These are phyloP conservation scores for Ilyonectria mors-panacis DNA, from an alignment of 2,329 filamentous ascomycete species.

Conservation along the genomic window DNA sequence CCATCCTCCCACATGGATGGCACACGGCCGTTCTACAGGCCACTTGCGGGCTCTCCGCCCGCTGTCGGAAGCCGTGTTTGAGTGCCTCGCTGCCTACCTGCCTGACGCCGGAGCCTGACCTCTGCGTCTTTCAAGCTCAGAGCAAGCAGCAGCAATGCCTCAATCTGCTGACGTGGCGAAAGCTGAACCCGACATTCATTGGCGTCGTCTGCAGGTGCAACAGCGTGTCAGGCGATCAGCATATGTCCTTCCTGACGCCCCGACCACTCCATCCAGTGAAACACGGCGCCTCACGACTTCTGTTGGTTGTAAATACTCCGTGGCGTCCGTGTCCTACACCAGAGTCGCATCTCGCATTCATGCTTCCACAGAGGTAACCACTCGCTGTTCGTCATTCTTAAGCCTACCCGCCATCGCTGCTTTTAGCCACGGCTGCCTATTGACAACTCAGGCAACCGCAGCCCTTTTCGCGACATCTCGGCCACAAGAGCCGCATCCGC, in stretches of 20 bases:
- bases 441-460: neutral
- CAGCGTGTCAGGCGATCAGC: conserved; percentile 36
- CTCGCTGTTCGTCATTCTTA: neutral
- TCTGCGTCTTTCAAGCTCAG: neutral
- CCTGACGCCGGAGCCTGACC: neutral
- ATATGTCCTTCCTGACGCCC: neutral
- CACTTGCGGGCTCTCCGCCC: neutral
- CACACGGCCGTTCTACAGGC: neutral
- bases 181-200: conserved; percentile 17
- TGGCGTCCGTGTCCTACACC: neutral
- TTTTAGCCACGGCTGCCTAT: conserved; percentile 19
- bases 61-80: neutral
- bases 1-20: neutral
- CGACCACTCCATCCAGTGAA: neutral
- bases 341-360: neutral
- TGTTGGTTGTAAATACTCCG: neutral
- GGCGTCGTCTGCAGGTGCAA: conserved; percentile 24
- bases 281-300: neutral
- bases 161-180: conserved; percentile 42
- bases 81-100: neutral
- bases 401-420: neutral
- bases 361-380: neutral
- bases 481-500: conserved; percentile 2
- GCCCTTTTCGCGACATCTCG: neutral
- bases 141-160: conserved; percentile 1